Base-by-base conservation (phyloP, 2,329 filamentous ascomycete genomes). In the Fusarium humuli region DNA sequence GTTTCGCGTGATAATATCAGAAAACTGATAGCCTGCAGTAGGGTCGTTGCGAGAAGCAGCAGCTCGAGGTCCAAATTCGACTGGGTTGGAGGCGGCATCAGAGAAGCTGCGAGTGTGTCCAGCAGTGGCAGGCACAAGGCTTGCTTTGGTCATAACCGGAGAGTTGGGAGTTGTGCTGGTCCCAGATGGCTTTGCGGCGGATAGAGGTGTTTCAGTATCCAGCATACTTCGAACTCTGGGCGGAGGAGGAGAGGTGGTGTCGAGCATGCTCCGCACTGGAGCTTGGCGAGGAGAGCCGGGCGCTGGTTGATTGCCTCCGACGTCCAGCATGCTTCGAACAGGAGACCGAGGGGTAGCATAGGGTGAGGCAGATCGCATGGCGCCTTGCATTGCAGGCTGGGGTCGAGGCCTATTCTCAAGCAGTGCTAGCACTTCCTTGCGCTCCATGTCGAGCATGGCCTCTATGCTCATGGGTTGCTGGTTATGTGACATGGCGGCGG, bases 361-460 rank as follows among this genome's bases (percentile, higher is more conserved):
- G 65, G 88, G 85, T 68, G 90, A 87, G 22, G 83, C 81, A 44
- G 85, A 85, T 71, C 85, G 82, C 73, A 75, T 77, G 23, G 83
- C 79, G 7, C 76, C 74, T 10, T 80, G 72, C 16, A 81, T 58
- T 11, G 65, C 57, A 23, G 65, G 49, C 40, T 75, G 54, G 34
- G 57, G 57, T 22, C 57, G 53, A 77, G 77, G 13, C 78, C 81
- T 82, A 46, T 85, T 86, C 78, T 92, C 90, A 44, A 94, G 83
- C 66, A 93, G 82, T 49, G 89, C 89, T 71, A 94, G 83, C 41
- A 94, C 90, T 80, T 93, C 91, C 68, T 86, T 85, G 67, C 91
- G 87, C 83, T 95, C 92, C 83, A 94, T 90, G 77, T 94, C 92
- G 69, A 94, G 84, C 71, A 90, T 88, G 50, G 91, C 88, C 81